Conservation (phyloP, 2,329 filamentous ascomycete species). For the Penicillium sp. region DNA sequence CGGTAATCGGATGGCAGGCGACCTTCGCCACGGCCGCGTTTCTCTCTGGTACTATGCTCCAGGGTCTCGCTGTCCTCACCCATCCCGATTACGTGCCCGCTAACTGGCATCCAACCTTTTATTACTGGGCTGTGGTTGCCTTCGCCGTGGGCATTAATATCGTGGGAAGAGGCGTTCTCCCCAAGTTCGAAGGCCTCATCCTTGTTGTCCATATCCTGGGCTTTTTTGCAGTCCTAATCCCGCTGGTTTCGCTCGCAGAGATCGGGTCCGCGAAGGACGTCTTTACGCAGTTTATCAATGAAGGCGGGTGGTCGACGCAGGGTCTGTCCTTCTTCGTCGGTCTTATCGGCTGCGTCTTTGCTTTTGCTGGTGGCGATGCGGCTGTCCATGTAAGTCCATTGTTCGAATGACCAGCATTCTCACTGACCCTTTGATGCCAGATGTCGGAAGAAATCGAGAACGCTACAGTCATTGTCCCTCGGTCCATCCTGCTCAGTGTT, state of each 20-base stretch:
- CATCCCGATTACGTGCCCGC: slow-evolving; percentile 40
- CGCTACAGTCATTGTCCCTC: slow-evolving; percentile 42
- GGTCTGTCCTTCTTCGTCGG: slow-evolving; percentile 11
- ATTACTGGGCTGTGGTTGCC: slow-evolving; percentile 51
- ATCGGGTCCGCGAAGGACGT: slow-evolving; percentile 43
- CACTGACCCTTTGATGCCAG: neutral
- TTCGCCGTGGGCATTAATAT: slow-evolving; percentile 50
- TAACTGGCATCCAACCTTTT: slow-evolving; percentile 55
- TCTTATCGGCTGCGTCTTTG: slow-evolving; percentile 44
- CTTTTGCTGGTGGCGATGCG: slow-evolving; percentile 45
- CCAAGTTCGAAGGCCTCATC: slow-evolving; percentile 54
- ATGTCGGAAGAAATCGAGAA: slow-evolving; percentile 49
- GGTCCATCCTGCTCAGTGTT: slow-evolving; percentile 42
- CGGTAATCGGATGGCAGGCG: slow-evolving; percentile 51
- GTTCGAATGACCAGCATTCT: neutral
- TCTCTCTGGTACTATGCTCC: slow-evolving; percentile 39
- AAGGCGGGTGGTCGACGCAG: slow-evolving; percentile 50
- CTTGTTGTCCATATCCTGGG: slow-evolving; percentile 57
- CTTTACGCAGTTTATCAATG: slow-evolving; percentile 55
- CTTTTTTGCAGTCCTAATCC: slow-evolving; percentile 58
- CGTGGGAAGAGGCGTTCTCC: slow-evolving; percentile 47
- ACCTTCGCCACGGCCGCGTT: slow-evolving; percentile 43
- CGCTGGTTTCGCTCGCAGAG: slow-evolving; percentile 49
- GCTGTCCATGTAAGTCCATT: slow-evolving; percentile 42
- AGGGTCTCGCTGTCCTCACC: slow-evolving; percentile 44